A percentile compares a stretch with the other conserved stretches of the same genome.
These are phyloP conservation scores for Keithomyces neogunnii DNA, from an alignment of 2,329 filamentous ascomycete species.

Conservation along the genomic window DNA sequence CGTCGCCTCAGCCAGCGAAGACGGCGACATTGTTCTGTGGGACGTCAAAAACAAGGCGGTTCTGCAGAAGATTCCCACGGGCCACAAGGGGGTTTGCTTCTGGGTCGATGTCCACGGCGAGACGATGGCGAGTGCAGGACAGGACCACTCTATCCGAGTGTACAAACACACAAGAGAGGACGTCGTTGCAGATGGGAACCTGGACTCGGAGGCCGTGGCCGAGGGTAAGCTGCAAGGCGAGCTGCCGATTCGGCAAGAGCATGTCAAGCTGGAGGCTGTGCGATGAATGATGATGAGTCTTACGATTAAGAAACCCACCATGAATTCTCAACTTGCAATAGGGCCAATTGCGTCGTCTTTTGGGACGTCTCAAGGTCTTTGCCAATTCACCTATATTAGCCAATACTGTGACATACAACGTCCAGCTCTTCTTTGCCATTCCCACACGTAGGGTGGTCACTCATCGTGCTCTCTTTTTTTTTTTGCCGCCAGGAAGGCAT, in stretches of 20 bases:
- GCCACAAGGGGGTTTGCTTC: constrained; percentile 51
- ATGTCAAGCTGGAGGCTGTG: constrained; percentile 5
- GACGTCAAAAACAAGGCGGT: constrained; percentile 80
- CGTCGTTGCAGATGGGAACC: background rate
- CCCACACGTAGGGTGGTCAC: too few species aligned
- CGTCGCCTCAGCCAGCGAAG: constrained; percentile 77
- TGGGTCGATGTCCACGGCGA: constrained; percentile 54
- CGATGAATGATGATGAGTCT: background rate
- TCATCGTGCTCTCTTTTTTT: too few species aligned
- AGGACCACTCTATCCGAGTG: constrained; percentile 44
- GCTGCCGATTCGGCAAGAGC: constrained; percentile 6
- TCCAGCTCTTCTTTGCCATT: too few species aligned
- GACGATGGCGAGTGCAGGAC: constrained; percentile 48
- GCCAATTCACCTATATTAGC: too few species aligned
- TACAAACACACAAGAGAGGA: constrained; percentile 28
- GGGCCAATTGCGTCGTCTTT: too few species aligned
- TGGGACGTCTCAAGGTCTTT: too few species aligned
- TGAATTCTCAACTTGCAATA: background rate
- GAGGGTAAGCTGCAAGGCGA: constrained; percentile 3
- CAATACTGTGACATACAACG: too few species aligned
- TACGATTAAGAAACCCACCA: background rate
- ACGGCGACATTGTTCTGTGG: constrained; percentile 80
- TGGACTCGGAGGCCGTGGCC: background rate
- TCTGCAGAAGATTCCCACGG: constrained; percentile 52
- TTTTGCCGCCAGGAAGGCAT: too few species aligned